Evolutionary conservation across 2,329 filamentous ascomycete species (phyloP).

Genomic region (Fusarium begoniae): DNA sequence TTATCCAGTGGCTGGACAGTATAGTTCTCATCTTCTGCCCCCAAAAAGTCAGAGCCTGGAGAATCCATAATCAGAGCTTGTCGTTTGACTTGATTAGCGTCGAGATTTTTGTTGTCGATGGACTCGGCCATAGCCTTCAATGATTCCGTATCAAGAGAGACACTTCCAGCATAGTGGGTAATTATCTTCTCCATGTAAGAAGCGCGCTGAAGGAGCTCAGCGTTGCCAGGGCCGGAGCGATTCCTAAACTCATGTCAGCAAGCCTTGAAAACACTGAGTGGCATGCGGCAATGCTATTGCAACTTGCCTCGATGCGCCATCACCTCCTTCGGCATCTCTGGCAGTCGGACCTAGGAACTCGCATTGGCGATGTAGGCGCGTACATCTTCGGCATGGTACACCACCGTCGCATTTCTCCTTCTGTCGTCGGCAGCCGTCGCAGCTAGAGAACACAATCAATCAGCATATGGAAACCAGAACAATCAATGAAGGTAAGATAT

Average conservation of each 20-base stretch:
- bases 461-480: background rate
- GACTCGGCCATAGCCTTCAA: slow-evolving; percentile 55
- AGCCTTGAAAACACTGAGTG: background rate
- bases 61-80: slow-evolving; percentile 36
- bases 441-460: slow-evolving; percentile 48
- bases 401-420: slow-evolving; percentile 68
- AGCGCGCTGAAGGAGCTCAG: slow-evolving; percentile 41
- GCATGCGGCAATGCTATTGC: background rate
- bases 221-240: slow-evolving; percentile 34
- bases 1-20: slow-evolving; percentile 53
- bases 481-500: background rate
- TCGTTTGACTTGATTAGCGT: slow-evolving; percentile 25
- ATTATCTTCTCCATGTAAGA: slow-evolving; percentile 57
- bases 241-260: slow-evolving; percentile 34
- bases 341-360: slow-evolving; percentile 53
- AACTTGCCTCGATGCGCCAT: slow-evolving; percentile 35
- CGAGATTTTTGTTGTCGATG: slow-evolving; percentile 48
- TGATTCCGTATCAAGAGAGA: slow-evolving; percentile 41
- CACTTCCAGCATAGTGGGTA: slow-evolving; percentile 57
- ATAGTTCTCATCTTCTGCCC: slow-evolving; percentile 50
- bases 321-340: slow-evolving; percentile 42
- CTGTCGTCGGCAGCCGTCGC: slow-evolving; percentile 62
- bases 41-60: slow-evolving; percentile 39
- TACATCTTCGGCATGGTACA: slow-evolving; percentile 62
- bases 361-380: slow-evolving; percentile 60